phyloP scores from a whole-genome alignment of 306 rosid species.

The Vigna nakashimae region DNA sequence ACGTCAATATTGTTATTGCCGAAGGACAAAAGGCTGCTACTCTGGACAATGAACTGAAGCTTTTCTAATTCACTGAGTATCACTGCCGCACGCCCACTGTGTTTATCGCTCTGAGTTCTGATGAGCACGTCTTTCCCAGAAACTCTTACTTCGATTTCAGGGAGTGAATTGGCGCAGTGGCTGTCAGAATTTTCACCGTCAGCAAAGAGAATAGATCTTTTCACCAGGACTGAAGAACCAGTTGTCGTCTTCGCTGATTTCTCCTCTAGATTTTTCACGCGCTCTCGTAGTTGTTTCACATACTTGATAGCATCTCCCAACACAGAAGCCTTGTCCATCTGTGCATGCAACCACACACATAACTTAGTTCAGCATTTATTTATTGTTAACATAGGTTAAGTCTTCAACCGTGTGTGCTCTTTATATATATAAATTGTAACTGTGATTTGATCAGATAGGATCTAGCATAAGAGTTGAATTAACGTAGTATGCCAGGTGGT shows the following conservation, averaged over 20 bases:
- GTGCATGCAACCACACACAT: slow-evolving; percentile 17
- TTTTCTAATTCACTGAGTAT: slow-evolving; percentile 59
- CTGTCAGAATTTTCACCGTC: slow-evolving; percentile 43
- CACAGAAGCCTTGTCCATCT: slow-evolving; percentile 95
- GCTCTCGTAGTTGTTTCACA: slow-evolving; percentile 69
- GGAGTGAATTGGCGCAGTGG: slow-evolving; percentile 50
- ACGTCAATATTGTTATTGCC: slow-evolving; percentile 64
- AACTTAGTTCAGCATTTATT: background rate
- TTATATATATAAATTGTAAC: background rate
- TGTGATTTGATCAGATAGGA: background rate
- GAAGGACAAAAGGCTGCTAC: slow-evolving; percentile 68
- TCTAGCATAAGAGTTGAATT: background rate
- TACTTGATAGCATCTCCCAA: slow-evolving; percentile 76
- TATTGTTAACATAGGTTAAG: background rate
- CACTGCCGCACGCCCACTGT: slow-evolving; percentile 45
- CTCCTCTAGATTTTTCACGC: slow-evolving; percentile 64
- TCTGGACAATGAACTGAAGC: slow-evolving; percentile 58
- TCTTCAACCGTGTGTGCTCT: background rate
- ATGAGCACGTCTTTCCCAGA: slow-evolving; percentile 66
- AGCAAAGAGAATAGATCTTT: slow-evolving; percentile 52
- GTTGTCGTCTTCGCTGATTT: slow-evolving; percentile 50
- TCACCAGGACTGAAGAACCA: slow-evolving; percentile 58
- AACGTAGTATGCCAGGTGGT: no score
- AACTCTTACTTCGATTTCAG: slow-evolving; percentile 76
- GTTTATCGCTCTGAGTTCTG: slow-evolving; percentile 68